These are phyloP conservation scores for Ustilago shanxiensis DNA, from an alignment of 1,284 basidiomycete genomes.

Conservation along the genomic window DNA sequence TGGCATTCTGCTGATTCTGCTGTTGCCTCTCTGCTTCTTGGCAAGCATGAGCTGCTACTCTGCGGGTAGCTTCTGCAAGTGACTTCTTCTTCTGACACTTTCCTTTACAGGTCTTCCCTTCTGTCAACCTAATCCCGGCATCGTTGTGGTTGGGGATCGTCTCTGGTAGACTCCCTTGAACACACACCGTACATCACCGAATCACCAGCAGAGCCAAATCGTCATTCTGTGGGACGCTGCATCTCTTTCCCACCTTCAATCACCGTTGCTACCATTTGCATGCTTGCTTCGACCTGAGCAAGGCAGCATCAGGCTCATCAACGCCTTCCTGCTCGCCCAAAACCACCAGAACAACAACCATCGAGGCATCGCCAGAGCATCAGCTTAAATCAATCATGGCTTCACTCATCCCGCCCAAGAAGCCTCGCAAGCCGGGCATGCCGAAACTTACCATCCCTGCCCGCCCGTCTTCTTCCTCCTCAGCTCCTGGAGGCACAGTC, in stretches of 20 bases:
- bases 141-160: background rate
- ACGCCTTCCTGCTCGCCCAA: background rate
- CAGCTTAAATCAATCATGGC: conserved; percentile 31
- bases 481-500: conserved; percentile 27
- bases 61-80: background rate
- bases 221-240: background rate
- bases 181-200: background rate
- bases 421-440: conserved; percentile 60
- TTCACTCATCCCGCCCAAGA: conserved; percentile 66
- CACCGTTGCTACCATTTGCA: background rate
- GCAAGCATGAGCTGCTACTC: background rate
- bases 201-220: background rate
- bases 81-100: background rate
- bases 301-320: conserved; percentile 2
- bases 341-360: background rate
- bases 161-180: conserved; percentile 12
- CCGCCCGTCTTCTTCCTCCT: conserved; percentile 41
- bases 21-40: background rate
- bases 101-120: background rate
- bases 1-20: too few relatives aligned
- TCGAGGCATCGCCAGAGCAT: background rate
- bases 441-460: conserved; percentile 64
- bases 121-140: background rate
- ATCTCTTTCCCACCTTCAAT: background rate
- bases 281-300: conserved; percentile 6